Base-by-base conservation (phyloP, 176 grass and related monocot species). In the Raddia guianensis region DNA sequence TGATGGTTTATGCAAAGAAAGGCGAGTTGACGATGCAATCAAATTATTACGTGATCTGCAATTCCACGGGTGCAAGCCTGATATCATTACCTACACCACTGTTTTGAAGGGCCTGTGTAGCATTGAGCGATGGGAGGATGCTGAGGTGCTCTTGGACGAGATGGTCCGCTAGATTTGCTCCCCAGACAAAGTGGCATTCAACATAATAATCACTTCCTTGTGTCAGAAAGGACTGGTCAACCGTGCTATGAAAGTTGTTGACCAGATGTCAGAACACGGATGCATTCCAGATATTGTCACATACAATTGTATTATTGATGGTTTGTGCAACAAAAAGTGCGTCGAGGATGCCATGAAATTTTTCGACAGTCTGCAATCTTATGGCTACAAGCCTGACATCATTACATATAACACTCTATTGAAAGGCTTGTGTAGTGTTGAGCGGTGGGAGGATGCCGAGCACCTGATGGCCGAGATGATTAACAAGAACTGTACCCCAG, bases 41-140 rank as follows among this genome's bases (percentile, higher is more conserved):
- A 82, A 91, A 53, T 78, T 78, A n/a, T 21, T 91, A 66, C 80
- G 66, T 21, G 55, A 64, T 47, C 69, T 87, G 71, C 67, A 58
- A 56, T 81, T 72, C 1, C 74, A 80, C 6, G 85, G 85, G 5
- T 87, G 89, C 70, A 81, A 85, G 35, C 85, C 89, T 37, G 85
- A 87, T 68, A 87, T 65, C 12, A 65, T 91, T 44, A 73, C 82
- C 1, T 88, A 91, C 59, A 91, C 84, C 56, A 91, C 67, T 46
- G 42, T 91, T 49, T 7, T 84, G 73, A 84, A 70, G 82, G 73
- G 82, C 12, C 9, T 84, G 18, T 84, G 64, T 37, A 42, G 8
- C 40, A n/a, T 67, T 49, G 89, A 83, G 47, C 80, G 73, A 54
- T 91, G 89, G 89, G 81, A 74, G 85, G 85, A 91, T 74, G 89